Evolutionary conservation across 345 rosid genomes (phyloP).

Genomic region (Aethionema arabicum): DNA sequence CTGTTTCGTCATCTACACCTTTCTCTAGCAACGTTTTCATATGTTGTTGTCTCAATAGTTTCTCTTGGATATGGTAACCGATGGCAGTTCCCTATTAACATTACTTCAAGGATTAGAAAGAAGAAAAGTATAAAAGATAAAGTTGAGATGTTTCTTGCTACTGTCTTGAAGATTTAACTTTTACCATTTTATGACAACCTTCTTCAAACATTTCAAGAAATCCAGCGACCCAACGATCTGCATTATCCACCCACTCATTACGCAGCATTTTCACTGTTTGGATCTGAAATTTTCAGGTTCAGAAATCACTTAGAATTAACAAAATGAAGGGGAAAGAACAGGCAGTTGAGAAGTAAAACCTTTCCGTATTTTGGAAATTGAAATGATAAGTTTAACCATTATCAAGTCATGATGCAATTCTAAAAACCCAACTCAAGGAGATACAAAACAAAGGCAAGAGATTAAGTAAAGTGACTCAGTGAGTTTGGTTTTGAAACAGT

Average conservation of each 20-base stretch:
- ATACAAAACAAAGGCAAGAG: slow-evolving; percentile 6
- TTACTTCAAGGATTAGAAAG: slow-evolving; percentile 3
- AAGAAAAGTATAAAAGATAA: not conserved
- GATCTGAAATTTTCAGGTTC: slow-evolving; percentile 41
- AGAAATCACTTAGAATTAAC: not conserved
- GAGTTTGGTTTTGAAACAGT: slow-evolving; percentile 2
- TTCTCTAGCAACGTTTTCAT: slow-evolving; percentile 34
- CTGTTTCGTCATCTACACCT: slow-evolving; percentile 49
- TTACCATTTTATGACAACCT: slow-evolving; percentile 98
- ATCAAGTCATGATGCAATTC: slow-evolving; percentile 16
- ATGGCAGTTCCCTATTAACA: slow-evolving; percentile 74
- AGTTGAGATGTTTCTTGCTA: not conserved
- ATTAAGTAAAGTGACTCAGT: slow-evolving; percentile 12
- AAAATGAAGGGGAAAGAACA: slow-evolving; percentile 10
- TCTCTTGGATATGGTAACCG: slow-evolving; percentile 79
- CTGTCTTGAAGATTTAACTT: slow-evolving; percentile 29
- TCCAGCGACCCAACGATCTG: slow-evolving; percentile 98
- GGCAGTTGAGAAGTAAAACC: not conserved
- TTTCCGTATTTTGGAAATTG: not conserved
- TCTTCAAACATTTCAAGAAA: slow-evolving; percentile 98
- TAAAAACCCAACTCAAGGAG: slow-evolving; percentile 5
- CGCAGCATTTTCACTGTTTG: slow-evolving; percentile 85
- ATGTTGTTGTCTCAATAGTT: slow-evolving; percentile 52
- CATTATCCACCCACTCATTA: slow-evolving; percentile 97
- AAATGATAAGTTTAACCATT: slow-evolving; percentile 3